Conservation (phyloP, 176 grass and related monocot genomes). For the Phyllostachys edulis region DNA sequence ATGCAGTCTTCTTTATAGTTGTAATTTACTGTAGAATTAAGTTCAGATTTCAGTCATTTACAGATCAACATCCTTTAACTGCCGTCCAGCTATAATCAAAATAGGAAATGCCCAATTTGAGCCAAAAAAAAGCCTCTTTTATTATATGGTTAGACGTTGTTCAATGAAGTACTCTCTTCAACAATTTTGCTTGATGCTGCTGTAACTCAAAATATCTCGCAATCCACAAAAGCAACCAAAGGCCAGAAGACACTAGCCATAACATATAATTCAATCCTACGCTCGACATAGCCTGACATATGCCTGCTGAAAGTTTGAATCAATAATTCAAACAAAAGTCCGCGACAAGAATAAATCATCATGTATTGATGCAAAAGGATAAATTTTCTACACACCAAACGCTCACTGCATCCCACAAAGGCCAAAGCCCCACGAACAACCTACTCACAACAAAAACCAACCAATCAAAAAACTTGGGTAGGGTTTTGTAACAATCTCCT, state of each 20-base stretch:
- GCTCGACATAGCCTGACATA: neutral
- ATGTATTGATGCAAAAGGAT: neutral
- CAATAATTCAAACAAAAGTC: neutral
- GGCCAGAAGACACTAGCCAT: neutral
- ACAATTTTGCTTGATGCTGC: neutral
- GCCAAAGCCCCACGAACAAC: neutral
- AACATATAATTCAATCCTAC: neutral
- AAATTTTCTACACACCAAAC: neutral
- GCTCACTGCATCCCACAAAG: neutral
- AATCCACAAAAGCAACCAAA: neutral
- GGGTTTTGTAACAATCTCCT: neutral
- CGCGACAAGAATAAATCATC: neutral
- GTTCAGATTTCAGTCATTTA: neutral
- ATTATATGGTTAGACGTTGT: neutral
- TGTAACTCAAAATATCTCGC: constrained; percentile 5
- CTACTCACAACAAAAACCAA: neutral
- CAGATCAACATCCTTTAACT: neutral
- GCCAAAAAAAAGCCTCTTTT: neutral
- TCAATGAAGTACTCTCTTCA: neutral
- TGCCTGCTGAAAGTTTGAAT: neutral
- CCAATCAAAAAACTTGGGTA: neutral
- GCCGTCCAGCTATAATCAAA: neutral
- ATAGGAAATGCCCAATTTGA: neutral
- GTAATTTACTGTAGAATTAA: neutral
- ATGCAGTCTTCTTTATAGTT: neutral